phyloP scores from a whole-genome alignment of 352 stramenopile genomes.

The Phytophthora quininea region DNA sequence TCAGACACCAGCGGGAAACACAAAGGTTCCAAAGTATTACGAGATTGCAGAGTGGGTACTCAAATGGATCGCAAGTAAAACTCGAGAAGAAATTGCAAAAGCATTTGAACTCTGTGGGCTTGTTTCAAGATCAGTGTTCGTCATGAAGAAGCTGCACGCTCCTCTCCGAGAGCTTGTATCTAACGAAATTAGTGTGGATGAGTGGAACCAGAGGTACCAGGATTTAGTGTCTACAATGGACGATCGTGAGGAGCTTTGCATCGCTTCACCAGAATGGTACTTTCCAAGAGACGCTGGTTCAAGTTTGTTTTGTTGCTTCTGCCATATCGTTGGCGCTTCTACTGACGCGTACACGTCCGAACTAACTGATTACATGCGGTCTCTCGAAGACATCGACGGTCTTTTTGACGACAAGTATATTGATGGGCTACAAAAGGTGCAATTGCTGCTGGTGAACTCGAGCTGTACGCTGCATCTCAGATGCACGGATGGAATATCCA shows the following conservation, averaged over 20 bases:
- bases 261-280: neutral
- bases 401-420: neutral
- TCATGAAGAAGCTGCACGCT: neutral
- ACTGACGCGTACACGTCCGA: neutral
- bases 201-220: neutral
- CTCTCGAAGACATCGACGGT: neutral
- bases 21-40: slow-evolving; percentile 3
- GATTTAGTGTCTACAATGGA: neutral
- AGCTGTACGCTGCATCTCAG: neutral
- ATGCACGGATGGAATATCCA: neutral
- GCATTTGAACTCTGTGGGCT: slow-evolving; percentile 2
- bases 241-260: neutral
- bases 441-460: neutral
- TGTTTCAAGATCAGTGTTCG: slow-evolving; percentile 1
- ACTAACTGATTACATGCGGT: neutral
- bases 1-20: slow-evolving; percentile 8
- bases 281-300: neutral
- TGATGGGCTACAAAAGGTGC: neutral
- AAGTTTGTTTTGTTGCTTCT: slow-evolving; percentile 1
- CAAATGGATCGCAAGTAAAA: slow-evolving; percentile 2
- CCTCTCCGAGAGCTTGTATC: neutral
- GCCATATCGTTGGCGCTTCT: neutral
- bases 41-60: slow-evolving; percentile 6
- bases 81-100: slow-evolving; percentile 1
- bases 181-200: neutral